phyloP scores from a whole-genome alignment of 352 stramenopile genomes.

The Globisporangium acanthophoron region DNA sequence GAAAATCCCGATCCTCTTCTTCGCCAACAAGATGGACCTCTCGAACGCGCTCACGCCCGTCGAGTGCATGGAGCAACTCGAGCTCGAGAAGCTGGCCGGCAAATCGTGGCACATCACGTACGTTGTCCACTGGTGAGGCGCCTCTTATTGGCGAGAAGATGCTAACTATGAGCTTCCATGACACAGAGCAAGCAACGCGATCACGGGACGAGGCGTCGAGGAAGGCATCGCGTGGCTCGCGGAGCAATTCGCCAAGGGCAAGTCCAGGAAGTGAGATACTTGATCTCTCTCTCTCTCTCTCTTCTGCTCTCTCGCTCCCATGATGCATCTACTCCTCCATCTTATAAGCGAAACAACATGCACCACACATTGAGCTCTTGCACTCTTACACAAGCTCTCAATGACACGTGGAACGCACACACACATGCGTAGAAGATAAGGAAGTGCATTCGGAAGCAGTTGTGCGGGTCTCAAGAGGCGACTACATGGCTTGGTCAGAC shows the following conservation, averaged over 20 bases:
- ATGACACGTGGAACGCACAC: no score
- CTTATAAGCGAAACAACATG: neutral
- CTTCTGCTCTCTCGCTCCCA: neutral
- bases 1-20: constrained; percentile 81
- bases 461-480: neutral
- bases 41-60: constrained; percentile 60
- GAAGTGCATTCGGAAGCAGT: neutral
- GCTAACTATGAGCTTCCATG: neutral
- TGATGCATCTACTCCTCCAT: neutral
- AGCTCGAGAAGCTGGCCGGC: constrained; percentile 70
- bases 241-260: constrained; percentile 61
- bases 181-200: constrained; percentile 74
- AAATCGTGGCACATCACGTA: constrained; percentile 86
- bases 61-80: constrained; percentile 77
- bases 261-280: constrained; percentile 37
- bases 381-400: no score
- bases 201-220: constrained; percentile 70
- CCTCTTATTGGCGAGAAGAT: neutral
- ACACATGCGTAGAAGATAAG: neutral
- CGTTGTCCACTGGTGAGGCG: constrained; percentile 6
- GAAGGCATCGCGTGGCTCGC: constrained; percentile 82
- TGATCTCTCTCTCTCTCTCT: neutral
- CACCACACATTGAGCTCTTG: neutral
- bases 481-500: constrained; percentile 40
- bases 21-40: constrained; percentile 88